A percentile compares a stretch with the other conserved stretches of the same genome.
Conservation (phyloP, 768 basidiomycete genomes). For the Suillus alpinus region DNA sequence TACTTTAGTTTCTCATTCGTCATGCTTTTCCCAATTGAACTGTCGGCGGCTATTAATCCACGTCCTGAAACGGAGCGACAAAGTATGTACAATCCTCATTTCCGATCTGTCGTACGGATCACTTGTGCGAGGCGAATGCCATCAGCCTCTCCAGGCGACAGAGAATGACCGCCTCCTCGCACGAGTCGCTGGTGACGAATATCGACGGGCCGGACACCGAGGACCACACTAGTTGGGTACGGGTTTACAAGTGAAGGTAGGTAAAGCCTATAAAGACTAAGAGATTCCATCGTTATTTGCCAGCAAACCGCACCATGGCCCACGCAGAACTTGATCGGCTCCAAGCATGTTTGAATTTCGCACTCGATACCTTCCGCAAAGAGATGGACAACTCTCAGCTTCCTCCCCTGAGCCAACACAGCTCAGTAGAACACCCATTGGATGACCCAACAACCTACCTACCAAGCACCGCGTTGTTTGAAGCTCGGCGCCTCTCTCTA, state of each 20-base stretch:
- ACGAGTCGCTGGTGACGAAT: too few relatives aligned
- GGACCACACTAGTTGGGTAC: too few relatives aligned
- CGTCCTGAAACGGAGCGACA: neutral
- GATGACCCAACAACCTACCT: neutral
- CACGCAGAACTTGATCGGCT: neutral
- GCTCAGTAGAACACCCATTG: neutral
- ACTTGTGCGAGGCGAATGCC: neutral
- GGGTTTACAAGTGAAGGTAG: too few relatives aligned
- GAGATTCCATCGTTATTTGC: too few relatives aligned
- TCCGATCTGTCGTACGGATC: neutral
- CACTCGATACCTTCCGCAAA: neutral
- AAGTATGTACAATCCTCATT: neutral
- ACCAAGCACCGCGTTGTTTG: neutral
- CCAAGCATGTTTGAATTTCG: neutral
- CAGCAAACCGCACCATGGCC: neutral
- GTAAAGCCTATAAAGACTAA: neutral
- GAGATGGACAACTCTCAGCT: neutral
- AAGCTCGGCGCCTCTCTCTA: neutral
- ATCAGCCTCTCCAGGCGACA: neutral
- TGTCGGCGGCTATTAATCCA: neutral
- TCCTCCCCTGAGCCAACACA: neutral
- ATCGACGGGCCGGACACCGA: too few relatives aligned
- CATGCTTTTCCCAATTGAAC: neutral
- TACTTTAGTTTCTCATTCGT: neutral
- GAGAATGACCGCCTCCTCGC: too few relatives aligned